Evolutionary conservation across 1,284 basidiomycete species (phyloP).

Genomic region (Cerioporus squamosus): DNA sequence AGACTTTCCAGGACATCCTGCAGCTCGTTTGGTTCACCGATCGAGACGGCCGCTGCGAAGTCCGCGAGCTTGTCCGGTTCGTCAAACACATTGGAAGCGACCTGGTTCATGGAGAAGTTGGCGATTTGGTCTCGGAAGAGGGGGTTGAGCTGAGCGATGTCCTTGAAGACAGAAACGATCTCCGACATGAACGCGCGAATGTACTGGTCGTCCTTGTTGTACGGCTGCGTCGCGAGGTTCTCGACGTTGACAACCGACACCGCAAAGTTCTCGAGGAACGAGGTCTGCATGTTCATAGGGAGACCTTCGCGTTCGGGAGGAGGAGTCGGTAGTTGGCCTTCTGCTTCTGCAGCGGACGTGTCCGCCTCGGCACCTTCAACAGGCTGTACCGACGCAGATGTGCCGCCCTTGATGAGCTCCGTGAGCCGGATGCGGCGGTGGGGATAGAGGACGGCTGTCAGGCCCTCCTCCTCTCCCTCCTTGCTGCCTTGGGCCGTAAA

Average conservation of each 20-base stretch:
- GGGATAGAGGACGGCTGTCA: conserved; percentile 96
- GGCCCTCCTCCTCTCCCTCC: conserved; percentile 78
- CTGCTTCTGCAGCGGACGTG: conserved; percentile 25
- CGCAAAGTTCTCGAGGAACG: conserved; percentile 89
- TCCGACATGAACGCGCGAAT: conserved; percentile 96
- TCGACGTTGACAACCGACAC: conserved; percentile 93
- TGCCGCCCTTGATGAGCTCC: conserved; percentile 75
- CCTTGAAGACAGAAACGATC: conserved; percentile 98
- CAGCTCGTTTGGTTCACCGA: conserved; percentile 88
- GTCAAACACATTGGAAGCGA: conserved; percentile 97
- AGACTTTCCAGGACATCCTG: conserved; percentile 94
- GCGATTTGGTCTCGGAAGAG: conserved; percentile 98
- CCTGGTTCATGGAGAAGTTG: conserved; percentile 95
- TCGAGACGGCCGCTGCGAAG: conserved; percentile 95
- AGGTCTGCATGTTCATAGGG: conserved; percentile 64
- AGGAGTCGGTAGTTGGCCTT: conserved; percentile 43
- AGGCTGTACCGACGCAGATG: conserved; percentile 51
- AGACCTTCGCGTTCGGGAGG: conserved; percentile 36
- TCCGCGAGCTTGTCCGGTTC: conserved; percentile 98
- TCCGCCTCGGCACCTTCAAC: conserved; percentile 46
- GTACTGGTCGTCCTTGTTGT: conserved; percentile 93
- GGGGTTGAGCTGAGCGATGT: conserved; percentile 96
- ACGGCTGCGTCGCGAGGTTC: conserved; percentile 83
- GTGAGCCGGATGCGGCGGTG: conserved; percentile 93
- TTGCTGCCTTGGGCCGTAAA: conserved; percentile 63